These are phyloP conservation scores for Sutorius australiensis DNA, from an alignment of 768 basidiomycete species.

Conservation along the genomic window DNA sequence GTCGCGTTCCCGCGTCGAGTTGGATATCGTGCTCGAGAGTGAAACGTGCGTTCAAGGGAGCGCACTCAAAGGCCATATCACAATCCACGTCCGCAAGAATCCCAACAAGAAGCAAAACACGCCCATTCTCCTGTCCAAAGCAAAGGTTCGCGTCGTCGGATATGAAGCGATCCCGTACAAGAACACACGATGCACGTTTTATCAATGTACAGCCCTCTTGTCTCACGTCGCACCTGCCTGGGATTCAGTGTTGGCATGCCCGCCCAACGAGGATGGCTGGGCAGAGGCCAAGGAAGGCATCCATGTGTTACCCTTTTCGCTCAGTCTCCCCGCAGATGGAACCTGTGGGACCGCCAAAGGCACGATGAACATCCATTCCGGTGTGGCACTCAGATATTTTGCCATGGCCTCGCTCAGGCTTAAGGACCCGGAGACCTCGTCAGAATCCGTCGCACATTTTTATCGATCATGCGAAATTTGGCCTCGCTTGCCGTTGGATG, in stretches of 20 bases:
- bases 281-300: slow-evolving; percentile 58
- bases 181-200: slow-evolving; percentile 73
- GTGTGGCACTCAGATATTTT: slow-evolving; percentile 72
- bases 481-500: slow-evolving; percentile 64
- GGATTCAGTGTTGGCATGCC: slow-evolving; percentile 41
- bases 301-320: slow-evolving; percentile 67
- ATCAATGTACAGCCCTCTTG: slow-evolving; percentile 62
- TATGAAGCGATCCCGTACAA: slow-evolving; percentile 68
- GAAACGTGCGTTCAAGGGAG: slow-evolving; percentile 79
- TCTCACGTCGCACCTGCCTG: slow-evolving; percentile 46
- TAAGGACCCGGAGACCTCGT: slow-evolving; percentile 55
- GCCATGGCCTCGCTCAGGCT: slow-evolving; percentile 77
- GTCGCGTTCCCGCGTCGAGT: slow-evolving; percentile 68
- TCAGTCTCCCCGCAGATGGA: slow-evolving; percentile 59
- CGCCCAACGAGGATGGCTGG: slow-evolving; percentile 59
- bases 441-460: slow-evolving; percentile 82
- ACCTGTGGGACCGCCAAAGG: slow-evolving; percentile 58
- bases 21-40: slow-evolving; percentile 76
- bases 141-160: slow-evolving; percentile 78
- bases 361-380: slow-evolving; percentile 47
- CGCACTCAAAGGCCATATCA: slow-evolving; percentile 63
- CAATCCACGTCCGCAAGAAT: slow-evolving; percentile 57
- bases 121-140: slow-evolving; percentile 62
- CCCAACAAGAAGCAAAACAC: slow-evolving; percentile 47
- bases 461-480: slow-evolving; percentile 80